Conservation (phyloP, 768 basidiomycete genomes). For the Boletus subcaerulescens region DNA sequence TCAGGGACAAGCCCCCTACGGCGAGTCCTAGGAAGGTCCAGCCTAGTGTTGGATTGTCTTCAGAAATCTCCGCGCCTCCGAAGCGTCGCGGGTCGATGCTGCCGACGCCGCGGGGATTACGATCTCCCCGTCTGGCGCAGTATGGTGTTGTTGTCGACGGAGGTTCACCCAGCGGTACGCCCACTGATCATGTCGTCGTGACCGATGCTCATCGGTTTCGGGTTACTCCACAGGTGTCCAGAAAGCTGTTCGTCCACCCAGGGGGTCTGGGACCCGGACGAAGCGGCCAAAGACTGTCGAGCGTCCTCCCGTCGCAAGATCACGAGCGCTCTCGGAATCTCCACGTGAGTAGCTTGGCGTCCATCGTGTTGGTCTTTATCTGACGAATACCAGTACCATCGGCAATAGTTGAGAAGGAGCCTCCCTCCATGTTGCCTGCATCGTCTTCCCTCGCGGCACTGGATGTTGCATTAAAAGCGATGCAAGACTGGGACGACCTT, state of each 20-base stretch:
- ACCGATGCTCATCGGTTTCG: neutral
- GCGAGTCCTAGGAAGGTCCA: conserved; percentile 5
- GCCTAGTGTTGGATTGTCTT: conserved; percentile 4
- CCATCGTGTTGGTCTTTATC: neutral
- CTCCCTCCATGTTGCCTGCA: neutral
- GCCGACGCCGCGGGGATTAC: conserved; percentile 4
- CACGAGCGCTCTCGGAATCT: neutral
- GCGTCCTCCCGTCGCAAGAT: neutral
- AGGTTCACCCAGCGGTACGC: neutral
- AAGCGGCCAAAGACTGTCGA: neutral
- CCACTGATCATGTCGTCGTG: neutral
- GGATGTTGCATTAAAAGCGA: conserved; percentile 11
- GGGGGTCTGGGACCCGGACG: conserved; percentile 18
- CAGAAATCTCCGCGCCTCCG: neutral
- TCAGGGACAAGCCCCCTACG: conserved; percentile 1
- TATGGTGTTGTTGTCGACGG: neutral
- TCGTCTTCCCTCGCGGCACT: conserved; percentile 17
- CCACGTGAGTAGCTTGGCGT: conserved; percentile 3
- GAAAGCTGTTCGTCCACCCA: conserved; percentile 1
- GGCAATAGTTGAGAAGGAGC: neutral
- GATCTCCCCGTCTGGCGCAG: neutral
- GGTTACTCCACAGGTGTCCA: conserved; percentile 7
- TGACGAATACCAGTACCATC: conserved; percentile 4
- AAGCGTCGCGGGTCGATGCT: conserved; percentile 14
- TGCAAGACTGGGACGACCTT: neutral